These are phyloP conservation scores for Microdochium trichocladiopsis DNA, from an alignment of 2,329 filamentous ascomycete species.

Conservation along the genomic window DNA sequence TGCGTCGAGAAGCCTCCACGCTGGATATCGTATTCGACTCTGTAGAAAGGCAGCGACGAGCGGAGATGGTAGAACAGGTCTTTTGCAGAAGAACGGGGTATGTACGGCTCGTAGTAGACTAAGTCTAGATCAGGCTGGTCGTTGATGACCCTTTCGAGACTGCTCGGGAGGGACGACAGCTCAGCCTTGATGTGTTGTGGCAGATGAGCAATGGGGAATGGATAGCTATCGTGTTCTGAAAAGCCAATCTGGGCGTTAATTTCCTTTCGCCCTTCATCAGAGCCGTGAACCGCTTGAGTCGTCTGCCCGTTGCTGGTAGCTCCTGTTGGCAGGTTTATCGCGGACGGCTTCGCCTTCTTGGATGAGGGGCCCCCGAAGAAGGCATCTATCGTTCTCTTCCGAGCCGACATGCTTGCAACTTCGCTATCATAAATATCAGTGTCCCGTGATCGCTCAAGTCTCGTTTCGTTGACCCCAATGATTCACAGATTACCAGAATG, in stretches of 20 bases:
- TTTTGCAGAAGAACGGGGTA: slow-evolving; percentile 47
- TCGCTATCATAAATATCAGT: background rate
- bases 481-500: too few relatives aligned
- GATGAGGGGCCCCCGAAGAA: slow-evolving; percentile 51
- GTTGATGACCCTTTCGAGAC: slow-evolving; percentile 48
- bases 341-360: slow-evolving; percentile 24
- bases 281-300: background rate
- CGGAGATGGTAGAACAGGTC: slow-evolving; percentile 66
- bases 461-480: too few relatives aligned
- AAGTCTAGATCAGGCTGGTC: slow-evolving; percentile 66
- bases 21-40: slow-evolving; percentile 66
- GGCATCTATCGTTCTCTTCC: slow-evolving; percentile 59
- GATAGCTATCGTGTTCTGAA: slow-evolving; percentile 39
- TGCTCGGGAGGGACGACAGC: slow-evolving; percentile 38
- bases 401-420: slow-evolving; percentile 18
- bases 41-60: slow-evolving; percentile 66
- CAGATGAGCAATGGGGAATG: slow-evolving; percentile 40
- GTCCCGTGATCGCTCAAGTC: background rate
- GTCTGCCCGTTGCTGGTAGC: background rate
- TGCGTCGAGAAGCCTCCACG: slow-evolving; percentile 39
- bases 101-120: slow-evolving; percentile 68
- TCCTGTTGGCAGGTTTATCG: slow-evolving; percentile 3
- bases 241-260: slow-evolving; percentile 10
- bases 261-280: background rate
- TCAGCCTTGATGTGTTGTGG: slow-evolving; percentile 28